A percentile compares a stretch with the other conserved stretches of the same genome.
These are phyloP conservation scores for Globisporangium ultimum DNA, from an alignment of 352 stramenopile genomes.

Conservation along the genomic window DNA sequence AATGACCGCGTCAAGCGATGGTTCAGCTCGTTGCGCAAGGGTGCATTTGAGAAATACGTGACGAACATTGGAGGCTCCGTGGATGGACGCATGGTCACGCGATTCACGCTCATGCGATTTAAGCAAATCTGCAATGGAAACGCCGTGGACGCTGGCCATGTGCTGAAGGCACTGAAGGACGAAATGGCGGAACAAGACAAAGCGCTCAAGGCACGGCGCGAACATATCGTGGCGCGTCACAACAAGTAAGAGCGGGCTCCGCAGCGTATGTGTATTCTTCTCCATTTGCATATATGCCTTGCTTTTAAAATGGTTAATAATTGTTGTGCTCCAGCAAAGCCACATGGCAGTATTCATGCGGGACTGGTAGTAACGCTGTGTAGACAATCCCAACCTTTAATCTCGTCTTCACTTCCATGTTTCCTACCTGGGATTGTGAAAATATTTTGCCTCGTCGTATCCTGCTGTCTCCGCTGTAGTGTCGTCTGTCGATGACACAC, in stretches of 20 bases:
- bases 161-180: slow-evolving; percentile 57
- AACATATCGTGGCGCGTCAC: slow-evolving; percentile 33
- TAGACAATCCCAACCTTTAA: no score
- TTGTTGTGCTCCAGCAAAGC: no score
- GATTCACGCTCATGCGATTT: slow-evolving; percentile 60
- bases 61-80: slow-evolving; percentile 41
- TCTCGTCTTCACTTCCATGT: no score
- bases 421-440: no score
- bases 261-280: no score
- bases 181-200: slow-evolving; percentile 57
- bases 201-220: slow-evolving; percentile 44
- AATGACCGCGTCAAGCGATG: slow-evolving; percentile 49
- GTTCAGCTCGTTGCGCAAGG: slow-evolving; percentile 43
- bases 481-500: no score
- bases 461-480: no score
- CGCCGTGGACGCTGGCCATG: slow-evolving; percentile 39
- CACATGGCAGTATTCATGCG: no score
- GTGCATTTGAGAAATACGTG: slow-evolving; percentile 48
- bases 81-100: slow-evolving; percentile 54
- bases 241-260: not conserved
- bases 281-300: no score
- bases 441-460: no score
- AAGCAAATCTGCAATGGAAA: slow-evolving; percentile 70
- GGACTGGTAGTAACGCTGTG: no score
- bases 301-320: no score